Base-by-base conservation (phyloP, 306 rosid species). In the Luffa aegyptiaca region DNA sequence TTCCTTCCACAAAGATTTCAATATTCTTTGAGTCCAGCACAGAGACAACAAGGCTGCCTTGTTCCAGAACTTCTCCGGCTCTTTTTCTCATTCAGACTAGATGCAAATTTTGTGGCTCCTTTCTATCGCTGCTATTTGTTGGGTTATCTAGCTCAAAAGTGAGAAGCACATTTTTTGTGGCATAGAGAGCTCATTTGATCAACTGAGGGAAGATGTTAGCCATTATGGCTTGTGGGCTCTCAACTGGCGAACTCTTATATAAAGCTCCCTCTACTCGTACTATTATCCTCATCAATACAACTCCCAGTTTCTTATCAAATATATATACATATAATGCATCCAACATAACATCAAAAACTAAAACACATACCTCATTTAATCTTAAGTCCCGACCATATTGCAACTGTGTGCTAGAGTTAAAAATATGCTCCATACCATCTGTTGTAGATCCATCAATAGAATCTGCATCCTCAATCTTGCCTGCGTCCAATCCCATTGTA, bases 351-450 rank as follows among this genome's bases (percentile, higher is more conserved):
- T 20, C 35, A 77, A 77, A 80, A 49, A 51, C 79, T 75, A 82
- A 66, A 83, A 79, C 84, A 82, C 85, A 82, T 61, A 94, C 98
- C 98, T 94, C 98, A 75, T 94, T 94, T 88, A 94, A 86, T 76
- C 97, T 90, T 83, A 94, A 89, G 89, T 94, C 98, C 81, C 90
- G 90, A 66, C 98, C 98, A 88, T 92, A 94, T 17, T 91, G 97
- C 90, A 94, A 84, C 83, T 92, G 98, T 69, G 98, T 94, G 91
- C 97, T 92, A 65, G 97, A 89, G 92, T 91, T 94, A 86, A 94
- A 94, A 73, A 94, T 94, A 86, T 94, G 98, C 81, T 94, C 98
- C 98, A 94, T 94, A 76, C 98, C 98, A 88, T 94, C 97, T 41
- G 87, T 86, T 86, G 70, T 86, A 77, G 94, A 91, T 81, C 98